Conservation (phyloP, 345 rosid genomes). For the Mallotus nudiflorus region DNA sequence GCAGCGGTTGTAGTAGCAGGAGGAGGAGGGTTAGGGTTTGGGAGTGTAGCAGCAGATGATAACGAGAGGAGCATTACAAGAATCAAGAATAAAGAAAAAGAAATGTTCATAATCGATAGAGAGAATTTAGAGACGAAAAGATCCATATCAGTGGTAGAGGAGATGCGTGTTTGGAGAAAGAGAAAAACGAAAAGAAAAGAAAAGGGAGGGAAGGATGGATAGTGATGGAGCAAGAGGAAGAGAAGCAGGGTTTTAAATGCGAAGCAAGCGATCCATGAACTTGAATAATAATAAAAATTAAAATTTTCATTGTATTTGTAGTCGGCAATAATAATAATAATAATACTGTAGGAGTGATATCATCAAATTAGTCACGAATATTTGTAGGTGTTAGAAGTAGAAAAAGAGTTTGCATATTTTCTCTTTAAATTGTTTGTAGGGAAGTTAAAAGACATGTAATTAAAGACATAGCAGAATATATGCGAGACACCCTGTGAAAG, state of each 20-base stretch:
- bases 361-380: slow-evolving; percentile 40
- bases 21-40: background rate
- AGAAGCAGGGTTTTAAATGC: slow-evolving; percentile 28
- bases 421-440: slow-evolving; percentile 1
- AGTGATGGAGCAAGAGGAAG: slow-evolving; percentile 1
- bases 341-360: background rate
- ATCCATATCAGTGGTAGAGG: too few relatives aligned
- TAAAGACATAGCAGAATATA: background rate
- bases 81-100: background rate
- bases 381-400: slow-evolving; percentile 13
- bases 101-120: background rate
- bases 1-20: background rate
- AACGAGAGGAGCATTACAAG: background rate
- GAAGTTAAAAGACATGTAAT: background rate
- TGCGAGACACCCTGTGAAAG: too few relatives aligned
- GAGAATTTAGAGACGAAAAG: background rate
- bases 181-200: too few relatives aligned
- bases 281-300: background rate
- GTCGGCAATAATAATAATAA: slow-evolving; percentile 1
- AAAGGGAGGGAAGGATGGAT: background rate
- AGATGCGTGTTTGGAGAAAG: too few relatives aligned
- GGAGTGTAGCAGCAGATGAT: slow-evolving; percentile 5
- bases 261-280: slow-evolving; percentile 48
- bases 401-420: background rate
- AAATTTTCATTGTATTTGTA: background rate